phyloP scores from a whole-genome alignment of 352 stramenopile species.

The Pythium myriotylum region DNA sequence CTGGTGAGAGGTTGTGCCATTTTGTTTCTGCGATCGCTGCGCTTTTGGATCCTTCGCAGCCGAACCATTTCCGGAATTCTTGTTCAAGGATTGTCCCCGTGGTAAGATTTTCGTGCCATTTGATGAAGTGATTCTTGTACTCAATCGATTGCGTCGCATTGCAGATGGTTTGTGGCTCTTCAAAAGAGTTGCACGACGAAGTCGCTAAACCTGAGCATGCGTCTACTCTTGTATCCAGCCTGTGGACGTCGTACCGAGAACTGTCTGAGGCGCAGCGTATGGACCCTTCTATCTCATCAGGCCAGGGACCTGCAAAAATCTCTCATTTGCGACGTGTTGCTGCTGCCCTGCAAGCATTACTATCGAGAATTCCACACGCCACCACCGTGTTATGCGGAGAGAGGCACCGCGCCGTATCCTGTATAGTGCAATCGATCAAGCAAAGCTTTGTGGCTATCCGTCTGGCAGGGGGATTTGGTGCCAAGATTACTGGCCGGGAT shows the following conservation, averaged over 20 bases:
- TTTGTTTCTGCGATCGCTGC: background rate
- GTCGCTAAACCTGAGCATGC: background rate
- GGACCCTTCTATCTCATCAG: background rate
- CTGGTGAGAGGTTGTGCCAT: background rate
- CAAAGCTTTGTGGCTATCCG: constrained; percentile 50
- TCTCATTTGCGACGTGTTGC: constrained; percentile 27
- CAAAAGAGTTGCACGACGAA: background rate
- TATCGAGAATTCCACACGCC: constrained; percentile 34
- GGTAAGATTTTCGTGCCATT: background rate
- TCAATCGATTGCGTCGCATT: no score
- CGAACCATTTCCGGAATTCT: constrained; percentile 15
- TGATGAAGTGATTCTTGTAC: background rate
- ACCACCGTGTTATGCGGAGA: constrained; percentile 30
- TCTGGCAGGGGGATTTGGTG: constrained; percentile 51
- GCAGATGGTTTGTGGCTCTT: constrained; percentile 10
- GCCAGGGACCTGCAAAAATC: background rate
- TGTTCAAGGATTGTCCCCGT: constrained; percentile 13
- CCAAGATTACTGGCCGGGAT: constrained; percentile 27
- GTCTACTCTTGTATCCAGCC: background rate
- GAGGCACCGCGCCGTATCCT: constrained; percentile 40
- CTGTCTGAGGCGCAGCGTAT: constrained; percentile 6
- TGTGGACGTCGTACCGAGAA: constrained; percentile 17
- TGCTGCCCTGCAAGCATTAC: constrained; percentile 39
- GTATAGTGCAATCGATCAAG: constrained; percentile 40
- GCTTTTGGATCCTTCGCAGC: constrained; percentile 1